A percentile compares a stretch with the other conserved stretches of the same genome.
These are phyloP conservation scores for Pycnococcus provasolii DNA, from an alignment of 139 green algal genomes.

Conservation along the genomic window DNA sequence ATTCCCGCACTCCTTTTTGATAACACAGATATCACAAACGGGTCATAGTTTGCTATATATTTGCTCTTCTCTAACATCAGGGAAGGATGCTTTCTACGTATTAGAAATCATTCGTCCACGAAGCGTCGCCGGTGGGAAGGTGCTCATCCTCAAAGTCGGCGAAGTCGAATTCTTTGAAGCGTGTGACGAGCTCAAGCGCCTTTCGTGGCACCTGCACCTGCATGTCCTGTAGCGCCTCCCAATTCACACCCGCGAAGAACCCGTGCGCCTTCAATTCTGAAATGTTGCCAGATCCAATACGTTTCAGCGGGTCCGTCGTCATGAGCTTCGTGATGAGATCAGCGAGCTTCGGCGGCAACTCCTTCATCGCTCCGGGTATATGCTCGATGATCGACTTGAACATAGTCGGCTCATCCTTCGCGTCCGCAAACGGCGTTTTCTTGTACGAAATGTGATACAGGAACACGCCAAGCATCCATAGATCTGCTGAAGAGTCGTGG, in stretches of 20 bases:
- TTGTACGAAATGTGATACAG: slow-evolving; percentile 76
- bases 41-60: too few species aligned
- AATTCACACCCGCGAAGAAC: neutral
- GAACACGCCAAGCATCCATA: slow-evolving; percentile 79
- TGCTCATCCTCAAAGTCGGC: too few species aligned
- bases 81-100: too few species aligned
- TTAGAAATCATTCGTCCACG: too few species aligned
- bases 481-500: slow-evolving; percentile 42
- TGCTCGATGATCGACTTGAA: slow-evolving; percentile 37
- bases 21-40: too few species aligned
- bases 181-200: too few species aligned
- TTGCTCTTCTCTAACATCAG: too few species aligned
- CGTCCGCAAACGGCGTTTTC: slow-evolving; percentile 60
- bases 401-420: slow-evolving; percentile 58
- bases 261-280: neutral
- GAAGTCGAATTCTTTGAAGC: too few species aligned
- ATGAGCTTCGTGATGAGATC: slow-evolving; percentile 46
- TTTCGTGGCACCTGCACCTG: too few species aligned
- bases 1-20: too few species aligned
- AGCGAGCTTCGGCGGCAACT: slow-evolving; percentile 33
- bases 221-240: neutral
- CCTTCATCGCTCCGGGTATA: slow-evolving; percentile 20
- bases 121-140: too few species aligned
- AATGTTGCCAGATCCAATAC: neutral
- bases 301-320: neutral